Evolutionary conservation across 2,329 filamentous ascomycete species (phyloP), one percentile per base, ranked within the genome.

Genomic region (Exophiala phaeomuriformis): DNA sequence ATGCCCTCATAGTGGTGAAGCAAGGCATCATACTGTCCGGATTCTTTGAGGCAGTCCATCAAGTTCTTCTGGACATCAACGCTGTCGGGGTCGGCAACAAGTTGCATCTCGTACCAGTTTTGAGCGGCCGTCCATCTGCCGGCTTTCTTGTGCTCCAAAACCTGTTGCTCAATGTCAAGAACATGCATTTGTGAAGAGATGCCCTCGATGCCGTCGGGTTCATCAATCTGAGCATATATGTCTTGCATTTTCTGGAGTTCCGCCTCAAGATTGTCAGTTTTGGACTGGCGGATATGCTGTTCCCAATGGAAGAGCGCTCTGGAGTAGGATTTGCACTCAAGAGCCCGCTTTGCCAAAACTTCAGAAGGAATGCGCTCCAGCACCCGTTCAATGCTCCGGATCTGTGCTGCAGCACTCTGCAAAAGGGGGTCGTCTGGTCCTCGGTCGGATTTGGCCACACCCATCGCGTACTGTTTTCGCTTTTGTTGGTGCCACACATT

Each of bases 171-270:
- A 47, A 96, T 85, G 61, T 94, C 88, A n/a, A 97, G 75, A 7
- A 90, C 82, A 54, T 86, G 85, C 2, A 97, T 75, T 66, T 93
- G 86, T 19, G 89, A 83, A 1, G 91, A 95, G 56, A 98, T 91
- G 2, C 93, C 93, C 66, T 97, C 90, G 33, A 98, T 84, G 1
- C 91, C 90, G 68, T 99, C 93, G 0, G 93, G 94, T 64, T 99
- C 93, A 65, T 99, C 93, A 56, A 99, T 97, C 63, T 96, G 87
- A 1, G 89, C 88, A 69, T 98, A 99, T 12, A 98, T 95, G 49
- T 91, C 84, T 65, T 97, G 91, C 28, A 98, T 74, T 56, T 84
- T 82, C 61, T 89, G 82, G 55, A 94, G 80, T 49, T 85, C 77
- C 43, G 76, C 77, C n/a, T 79, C 72, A 8, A 66, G 60, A 27